Percentiles rank a stretch among this genome's conserved stretches.
phyloP scores from a whole-genome alignment of 2,329 filamentous ascomycete genomes.

The Colletotrichum zoysiae region DNA sequence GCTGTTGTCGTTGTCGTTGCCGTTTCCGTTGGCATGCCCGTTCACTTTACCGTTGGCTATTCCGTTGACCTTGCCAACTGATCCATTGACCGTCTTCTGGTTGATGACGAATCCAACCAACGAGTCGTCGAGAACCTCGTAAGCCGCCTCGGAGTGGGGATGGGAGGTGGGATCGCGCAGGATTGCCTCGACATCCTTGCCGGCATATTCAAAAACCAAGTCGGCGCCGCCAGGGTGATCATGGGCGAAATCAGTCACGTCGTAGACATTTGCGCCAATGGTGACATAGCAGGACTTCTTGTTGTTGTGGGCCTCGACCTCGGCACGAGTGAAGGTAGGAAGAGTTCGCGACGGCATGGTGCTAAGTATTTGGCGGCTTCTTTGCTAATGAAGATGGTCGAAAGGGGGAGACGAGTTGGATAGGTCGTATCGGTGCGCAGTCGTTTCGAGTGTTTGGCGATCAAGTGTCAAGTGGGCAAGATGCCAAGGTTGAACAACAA shows the following conservation, averaged over 20 bases:
- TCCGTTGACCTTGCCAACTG: slow-evolving; percentile 49
- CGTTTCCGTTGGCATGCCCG: slow-evolving; percentile 42
- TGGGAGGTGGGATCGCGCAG: slow-evolving; percentile 88
- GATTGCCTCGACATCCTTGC: slow-evolving; percentile 86
- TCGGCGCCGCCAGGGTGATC: slow-evolving; percentile 93
- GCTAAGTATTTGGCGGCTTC: slow-evolving; percentile 20
- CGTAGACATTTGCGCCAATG: slow-evolving; percentile 90
- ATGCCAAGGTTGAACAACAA: slow-evolving; percentile 16
- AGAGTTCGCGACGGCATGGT: slow-evolving; percentile 84
- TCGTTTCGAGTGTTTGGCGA: slow-evolving; percentile 15
- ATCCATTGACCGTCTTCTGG: slow-evolving; percentile 62
- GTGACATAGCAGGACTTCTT: slow-evolving; percentile 92
- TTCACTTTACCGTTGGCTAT: slow-evolving; percentile 54
- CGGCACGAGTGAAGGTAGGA: slow-evolving; percentile 83
- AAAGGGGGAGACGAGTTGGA: slow-evolving; percentile 30
- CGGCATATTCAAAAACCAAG: slow-evolving; percentile 88
- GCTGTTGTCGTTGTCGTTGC: slow-evolving; percentile 52
- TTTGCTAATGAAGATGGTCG: slow-evolving; percentile 34
- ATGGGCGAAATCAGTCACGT: slow-evolving; percentile 91
- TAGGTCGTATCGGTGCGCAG: background rate
- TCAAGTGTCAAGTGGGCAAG: slow-evolving; percentile 27
- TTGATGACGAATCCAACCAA: slow-evolving; percentile 83
- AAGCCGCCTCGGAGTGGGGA: slow-evolving; percentile 90
- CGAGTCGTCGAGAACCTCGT: slow-evolving; percentile 91
- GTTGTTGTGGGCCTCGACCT: slow-evolving; percentile 85